Evolutionary conservation across 352 stramenopile genomes (phyloP).

Genomic region (Thalassiosira mediterranea): DNA sequence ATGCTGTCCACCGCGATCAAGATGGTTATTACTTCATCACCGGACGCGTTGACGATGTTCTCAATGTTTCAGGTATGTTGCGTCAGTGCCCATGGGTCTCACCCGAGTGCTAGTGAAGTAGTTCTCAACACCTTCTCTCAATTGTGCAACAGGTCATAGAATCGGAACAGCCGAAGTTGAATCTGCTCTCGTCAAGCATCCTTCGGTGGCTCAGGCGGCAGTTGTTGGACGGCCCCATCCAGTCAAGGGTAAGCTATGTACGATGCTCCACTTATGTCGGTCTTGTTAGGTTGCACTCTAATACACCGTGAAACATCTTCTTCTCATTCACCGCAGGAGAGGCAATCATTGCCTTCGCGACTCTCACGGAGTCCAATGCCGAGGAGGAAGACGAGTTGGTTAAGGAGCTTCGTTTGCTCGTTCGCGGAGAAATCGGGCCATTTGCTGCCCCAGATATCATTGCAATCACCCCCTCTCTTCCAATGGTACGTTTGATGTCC

Average conservation of each 20-base stretch:
- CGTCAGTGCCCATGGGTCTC: too few species aligned
- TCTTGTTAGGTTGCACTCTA: conserved; percentile 67
- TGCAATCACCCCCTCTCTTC: conserved; percentile 60
- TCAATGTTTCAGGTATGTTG: conserved; percentile 59
- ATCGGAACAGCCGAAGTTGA: conserved; percentile 71
- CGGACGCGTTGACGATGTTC: conserved; percentile 58
- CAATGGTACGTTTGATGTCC: conserved; percentile 75
- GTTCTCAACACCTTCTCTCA: too few species aligned
- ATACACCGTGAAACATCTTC: too few species aligned
- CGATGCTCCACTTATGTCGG: conserved; percentile 66
- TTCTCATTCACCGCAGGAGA: conserved; percentile 37
- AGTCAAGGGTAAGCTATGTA: conserved; percentile 53
- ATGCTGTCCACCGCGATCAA: conserved; percentile 45
- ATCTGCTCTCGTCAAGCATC: conserved; percentile 69
- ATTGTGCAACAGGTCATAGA: too few species aligned
- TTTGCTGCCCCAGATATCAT: conserved; percentile 58
- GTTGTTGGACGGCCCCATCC: conserved; percentile 71
- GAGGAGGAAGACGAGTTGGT: conserved; percentile 61
- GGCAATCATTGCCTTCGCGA: conserved; percentile 80
- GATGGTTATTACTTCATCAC: conserved; percentile 66
- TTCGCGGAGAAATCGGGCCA: conserved; percentile 47
- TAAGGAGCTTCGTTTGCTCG: conserved; percentile 45
- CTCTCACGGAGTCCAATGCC: conserved; percentile 74
- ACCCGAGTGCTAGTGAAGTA: too few species aligned
- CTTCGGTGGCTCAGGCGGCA: conserved; percentile 66